Evolutionary conservation across 495 filamentous ascomycete species (phyloP).

Genomic region (Cryomyces minteri): DNA sequence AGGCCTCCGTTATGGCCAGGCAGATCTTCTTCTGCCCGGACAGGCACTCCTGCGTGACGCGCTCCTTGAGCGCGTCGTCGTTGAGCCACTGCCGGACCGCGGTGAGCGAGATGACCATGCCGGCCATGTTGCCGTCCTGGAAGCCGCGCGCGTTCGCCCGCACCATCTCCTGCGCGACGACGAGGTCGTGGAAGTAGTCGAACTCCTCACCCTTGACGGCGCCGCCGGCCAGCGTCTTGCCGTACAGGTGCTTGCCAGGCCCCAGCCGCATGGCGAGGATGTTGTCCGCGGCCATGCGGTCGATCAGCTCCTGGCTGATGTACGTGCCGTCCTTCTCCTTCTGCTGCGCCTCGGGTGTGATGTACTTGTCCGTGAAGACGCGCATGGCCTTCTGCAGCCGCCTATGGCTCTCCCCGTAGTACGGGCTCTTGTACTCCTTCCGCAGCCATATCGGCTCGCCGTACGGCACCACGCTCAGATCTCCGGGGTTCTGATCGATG

Average conservation of each 20-base stretch:
- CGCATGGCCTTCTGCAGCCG: constrained; percentile 52
- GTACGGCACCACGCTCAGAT: constrained; percentile 59
- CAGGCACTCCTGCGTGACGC: constrained; percentile 52
- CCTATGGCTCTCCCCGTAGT: constrained; percentile 63
- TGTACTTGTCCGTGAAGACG: constrained; percentile 51
- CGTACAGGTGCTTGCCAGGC: constrained; percentile 67
- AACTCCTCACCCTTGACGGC: constrained; percentile 62
- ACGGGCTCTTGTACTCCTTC: constrained; percentile 62
- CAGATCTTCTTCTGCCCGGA: constrained; percentile 74
- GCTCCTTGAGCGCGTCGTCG: constrained; percentile 44
- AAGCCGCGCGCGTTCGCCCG: constrained; percentile 34
- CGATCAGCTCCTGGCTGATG: constrained; percentile 61
- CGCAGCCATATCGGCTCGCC: constrained; percentile 68
- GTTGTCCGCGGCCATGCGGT: constrained; percentile 54
- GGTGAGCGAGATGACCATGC: constrained; percentile 70
- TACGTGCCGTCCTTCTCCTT: constrained; percentile 59
- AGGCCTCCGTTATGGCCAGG: constrained; percentile 77
- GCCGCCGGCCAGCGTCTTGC: constrained; percentile 45
- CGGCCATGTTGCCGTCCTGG: constrained; percentile 45
- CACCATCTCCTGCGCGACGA: constrained; percentile 54
- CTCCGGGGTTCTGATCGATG: constrained; percentile 48
- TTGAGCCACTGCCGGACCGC: constrained; percentile 65
- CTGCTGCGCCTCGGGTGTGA: constrained; percentile 58
- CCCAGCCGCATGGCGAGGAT: constrained; percentile 70
- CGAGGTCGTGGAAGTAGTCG: constrained; percentile 75